A percentile compares a stretch with the other conserved stretches of the same genome.
Conservation (phyloP, 495 filamentous ascomycete genomes). For the Penicillium robsamsonii region DNA sequence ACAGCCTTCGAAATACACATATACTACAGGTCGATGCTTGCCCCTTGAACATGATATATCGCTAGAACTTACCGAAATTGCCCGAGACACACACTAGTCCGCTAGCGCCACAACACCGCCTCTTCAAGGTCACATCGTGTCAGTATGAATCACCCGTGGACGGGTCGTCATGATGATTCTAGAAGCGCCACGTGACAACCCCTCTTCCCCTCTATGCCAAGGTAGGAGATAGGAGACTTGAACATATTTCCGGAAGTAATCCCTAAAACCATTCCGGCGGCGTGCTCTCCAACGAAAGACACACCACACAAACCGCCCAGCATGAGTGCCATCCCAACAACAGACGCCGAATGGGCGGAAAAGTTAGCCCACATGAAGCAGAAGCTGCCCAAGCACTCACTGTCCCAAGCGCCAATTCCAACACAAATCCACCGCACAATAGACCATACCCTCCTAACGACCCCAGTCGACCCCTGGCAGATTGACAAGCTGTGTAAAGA, state of each 20-base stretch:
- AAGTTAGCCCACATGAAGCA: conserved; percentile 30
- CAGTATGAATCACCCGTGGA: conserved; percentile 19
- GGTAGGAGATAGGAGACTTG: background rate
- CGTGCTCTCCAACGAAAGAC: background rate
- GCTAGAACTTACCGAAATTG: background rate
- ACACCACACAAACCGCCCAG: conserved; percentile 14
- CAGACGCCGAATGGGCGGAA: conserved; percentile 38
- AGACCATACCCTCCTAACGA: conserved; percentile 65
- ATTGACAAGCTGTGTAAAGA: conserved; percentile 64
- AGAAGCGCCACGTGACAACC: conserved; percentile 30
- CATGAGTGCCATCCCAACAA: conserved; percentile 32
- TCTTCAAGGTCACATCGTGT: conserved; percentile 8
- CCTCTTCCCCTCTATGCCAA: conserved; percentile 20
- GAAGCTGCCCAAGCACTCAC: conserved; percentile 24
- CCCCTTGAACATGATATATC: background rate
- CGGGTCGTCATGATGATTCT: conserved; percentile 22
- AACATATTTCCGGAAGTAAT: background rate
- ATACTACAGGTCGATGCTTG: background rate
- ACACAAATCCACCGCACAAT: conserved; percentile 44
- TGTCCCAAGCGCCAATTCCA: conserved; percentile 25
- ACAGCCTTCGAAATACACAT: background rate
- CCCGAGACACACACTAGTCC: background rate
- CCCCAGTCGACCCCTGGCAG: conserved; percentile 50
- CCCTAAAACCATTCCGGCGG: background rate
- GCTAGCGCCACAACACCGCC: conserved; percentile 8